phyloP scores from a whole-genome alignment of 2,329 filamentous ascomycete genomes.

The Pseudocercospora macadamiae region DNA sequence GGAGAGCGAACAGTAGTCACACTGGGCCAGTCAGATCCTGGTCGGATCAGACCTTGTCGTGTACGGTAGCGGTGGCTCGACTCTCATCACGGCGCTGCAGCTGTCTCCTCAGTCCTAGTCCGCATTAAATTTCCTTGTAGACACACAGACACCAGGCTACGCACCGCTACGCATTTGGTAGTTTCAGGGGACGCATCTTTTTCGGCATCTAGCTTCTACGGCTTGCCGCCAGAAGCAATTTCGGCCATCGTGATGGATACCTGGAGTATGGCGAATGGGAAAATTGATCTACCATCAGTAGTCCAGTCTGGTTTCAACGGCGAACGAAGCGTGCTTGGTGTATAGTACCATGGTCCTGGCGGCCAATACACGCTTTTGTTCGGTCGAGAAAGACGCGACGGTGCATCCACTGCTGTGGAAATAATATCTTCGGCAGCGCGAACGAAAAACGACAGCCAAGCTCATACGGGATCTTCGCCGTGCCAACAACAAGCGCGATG shows the following conservation, averaged over 20 bases:
- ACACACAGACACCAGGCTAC: neutral
- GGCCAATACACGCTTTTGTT: neutral
- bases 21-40: neutral
- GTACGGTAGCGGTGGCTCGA: neutral
- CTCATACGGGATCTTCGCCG: too few species aligned
- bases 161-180: constrained; percentile 2
- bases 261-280: neutral
- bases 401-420: neutral
- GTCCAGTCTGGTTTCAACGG: neutral
- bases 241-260: neutral
- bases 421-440: neutral
- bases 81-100: neutral
- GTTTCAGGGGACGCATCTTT: neutral
- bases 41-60: neutral
- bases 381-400: neutral
- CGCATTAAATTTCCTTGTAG: neutral
- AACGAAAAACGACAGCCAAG: too few species aligned
- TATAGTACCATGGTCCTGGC: neutral
- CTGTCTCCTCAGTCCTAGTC: neutral
- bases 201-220: neutral
- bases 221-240: neutral
- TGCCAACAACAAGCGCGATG: too few species aligned
- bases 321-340: neutral
- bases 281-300: neutral
- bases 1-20: neutral